Evolutionary conservation across 169 alveolate genomes (phyloP).

Genomic region (Perkinsus marinus): DNA sequence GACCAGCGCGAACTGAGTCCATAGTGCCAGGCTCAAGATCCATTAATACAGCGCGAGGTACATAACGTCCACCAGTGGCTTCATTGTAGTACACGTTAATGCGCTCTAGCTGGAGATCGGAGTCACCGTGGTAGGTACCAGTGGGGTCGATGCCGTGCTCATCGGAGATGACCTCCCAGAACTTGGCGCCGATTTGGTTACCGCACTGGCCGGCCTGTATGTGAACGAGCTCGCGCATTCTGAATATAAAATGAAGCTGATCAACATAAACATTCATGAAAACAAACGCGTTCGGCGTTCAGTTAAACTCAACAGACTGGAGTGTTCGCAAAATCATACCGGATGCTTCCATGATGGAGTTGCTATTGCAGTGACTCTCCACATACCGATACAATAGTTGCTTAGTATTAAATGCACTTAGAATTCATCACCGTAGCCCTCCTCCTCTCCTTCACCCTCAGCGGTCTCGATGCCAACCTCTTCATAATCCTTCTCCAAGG

Average conservation of each 20-base stretch:
- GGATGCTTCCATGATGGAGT: too few relatives aligned
- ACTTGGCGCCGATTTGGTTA: constrained; percentile 90
- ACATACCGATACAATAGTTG: too few relatives aligned
- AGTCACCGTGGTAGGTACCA: constrained; percentile 87
- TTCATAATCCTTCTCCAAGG: constrained; percentile 91
- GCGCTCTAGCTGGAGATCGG: constrained; percentile 80
- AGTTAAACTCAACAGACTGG: too few relatives aligned
- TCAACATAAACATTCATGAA: too few relatives aligned
- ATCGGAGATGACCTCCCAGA: constrained; percentile 92
- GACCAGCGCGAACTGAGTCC: constrained; percentile 93
- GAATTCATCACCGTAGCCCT: constrained; percentile 49
- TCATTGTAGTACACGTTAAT: constrained; percentile 83
- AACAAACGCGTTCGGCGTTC: too few relatives aligned
- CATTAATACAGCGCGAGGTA: constrained; percentile 87
- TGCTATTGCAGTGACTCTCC: too few relatives aligned
- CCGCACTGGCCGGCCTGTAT: constrained; percentile 95
- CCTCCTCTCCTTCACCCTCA: constrained; percentile 78
- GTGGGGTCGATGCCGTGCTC: constrained; percentile 88
- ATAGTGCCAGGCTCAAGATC: constrained; percentile 92
- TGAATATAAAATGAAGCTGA: not conserved
- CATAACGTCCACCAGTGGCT: constrained; percentile 90
- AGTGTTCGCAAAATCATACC: too few relatives aligned
- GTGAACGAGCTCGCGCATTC: constrained; percentile 96
- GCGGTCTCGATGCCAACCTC: constrained; percentile 92
- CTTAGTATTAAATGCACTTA: not conserved